phyloP scores from a whole-genome alignment of 148 eudicot genomes.

The Rhododendron ovatum region DNA sequence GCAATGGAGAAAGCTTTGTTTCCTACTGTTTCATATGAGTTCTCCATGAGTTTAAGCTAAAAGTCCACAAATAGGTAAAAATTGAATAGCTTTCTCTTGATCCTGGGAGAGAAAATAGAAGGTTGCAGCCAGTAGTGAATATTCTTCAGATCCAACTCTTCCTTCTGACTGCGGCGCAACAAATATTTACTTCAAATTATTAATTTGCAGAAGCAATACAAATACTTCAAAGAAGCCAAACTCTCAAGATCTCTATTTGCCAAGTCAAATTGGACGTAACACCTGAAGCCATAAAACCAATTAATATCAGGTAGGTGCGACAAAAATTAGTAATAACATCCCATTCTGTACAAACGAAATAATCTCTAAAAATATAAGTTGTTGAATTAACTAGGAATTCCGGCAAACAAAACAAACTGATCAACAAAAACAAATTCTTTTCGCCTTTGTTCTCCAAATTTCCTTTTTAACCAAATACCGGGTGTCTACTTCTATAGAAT shows the following conservation, averaged over 20 bases:
- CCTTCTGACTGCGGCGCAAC: not conserved
- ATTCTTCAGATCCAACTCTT: slow-evolving; percentile 9
- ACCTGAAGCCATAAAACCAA: slow-evolving; percentile 10
- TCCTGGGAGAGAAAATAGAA: no score
- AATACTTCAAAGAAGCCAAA: slow-evolving; percentile 6
- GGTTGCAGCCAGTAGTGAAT: not conserved
- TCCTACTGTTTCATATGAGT: slow-evolving; percentile 3
- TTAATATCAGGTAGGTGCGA: not conserved
- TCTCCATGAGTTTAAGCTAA: slow-evolving; percentile 12
- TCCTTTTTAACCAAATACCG: not conserved
- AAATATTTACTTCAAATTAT: not conserved
- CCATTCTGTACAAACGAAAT: not conserved
- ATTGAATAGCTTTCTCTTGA: no score
- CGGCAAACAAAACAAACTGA: not conserved
- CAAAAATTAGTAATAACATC: not conserved
- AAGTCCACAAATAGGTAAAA: not conserved
- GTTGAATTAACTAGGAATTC: not conserved
- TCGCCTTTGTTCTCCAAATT: not conserved
- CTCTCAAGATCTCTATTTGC: not conserved
- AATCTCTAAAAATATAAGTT: not conserved
- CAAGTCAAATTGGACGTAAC: not conserved
- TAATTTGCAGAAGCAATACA: not conserved
- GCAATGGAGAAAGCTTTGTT: not conserved
- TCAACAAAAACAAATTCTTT: not conserved
- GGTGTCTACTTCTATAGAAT: not conserved